Conservation (phyloP, 2,329 filamentous ascomycete species). For the Nectriaceae sp. region DNA sequence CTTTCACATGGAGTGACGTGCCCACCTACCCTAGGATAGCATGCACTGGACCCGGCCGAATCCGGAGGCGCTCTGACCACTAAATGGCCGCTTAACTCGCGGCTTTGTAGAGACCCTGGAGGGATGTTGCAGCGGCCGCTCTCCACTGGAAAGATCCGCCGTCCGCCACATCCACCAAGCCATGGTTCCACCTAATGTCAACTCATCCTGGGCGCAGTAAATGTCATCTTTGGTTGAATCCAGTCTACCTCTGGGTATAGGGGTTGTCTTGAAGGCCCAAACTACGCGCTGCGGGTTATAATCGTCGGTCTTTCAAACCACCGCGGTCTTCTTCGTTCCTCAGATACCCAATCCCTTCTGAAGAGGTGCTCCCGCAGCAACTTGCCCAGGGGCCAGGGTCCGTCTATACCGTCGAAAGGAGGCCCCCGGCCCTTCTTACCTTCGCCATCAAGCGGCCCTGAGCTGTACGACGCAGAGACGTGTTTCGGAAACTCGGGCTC, state of each 20-base stretch:
- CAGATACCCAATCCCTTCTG: too few species aligned
- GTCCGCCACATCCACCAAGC: background rate
- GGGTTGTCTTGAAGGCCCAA: too few species aligned
- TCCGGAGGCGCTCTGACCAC: background rate
- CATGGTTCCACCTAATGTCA: constrained; percentile 19
- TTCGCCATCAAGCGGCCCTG: constrained; percentile 9
- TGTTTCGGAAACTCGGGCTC: background rate
- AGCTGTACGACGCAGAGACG: background rate
- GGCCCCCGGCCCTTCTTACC: constrained; percentile 24
- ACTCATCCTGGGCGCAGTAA: constrained; percentile 13
- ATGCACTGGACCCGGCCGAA: too few species aligned
- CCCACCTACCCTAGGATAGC: too few species aligned
- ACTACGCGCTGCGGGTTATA: too few species aligned
- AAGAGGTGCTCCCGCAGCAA: constrained; percentile 4
- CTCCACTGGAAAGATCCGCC: background rate
- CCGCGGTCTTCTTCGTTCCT: too few species aligned
- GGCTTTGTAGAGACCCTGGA: background rate
- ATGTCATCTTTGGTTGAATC: too few species aligned
- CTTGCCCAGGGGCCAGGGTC: constrained; percentile 20
- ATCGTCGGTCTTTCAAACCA: too few species aligned
- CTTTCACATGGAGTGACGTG: too few species aligned
- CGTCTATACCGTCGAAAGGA: constrained; percentile 22
- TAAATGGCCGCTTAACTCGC: background rate
- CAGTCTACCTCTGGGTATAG: too few species aligned
- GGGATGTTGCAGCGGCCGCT: background rate